A percentile compares a stretch with the other conserved stretches of the same genome.
Conservation (phyloP, 352 stramenopile species). For the Phytophthora litchii region DNA sequence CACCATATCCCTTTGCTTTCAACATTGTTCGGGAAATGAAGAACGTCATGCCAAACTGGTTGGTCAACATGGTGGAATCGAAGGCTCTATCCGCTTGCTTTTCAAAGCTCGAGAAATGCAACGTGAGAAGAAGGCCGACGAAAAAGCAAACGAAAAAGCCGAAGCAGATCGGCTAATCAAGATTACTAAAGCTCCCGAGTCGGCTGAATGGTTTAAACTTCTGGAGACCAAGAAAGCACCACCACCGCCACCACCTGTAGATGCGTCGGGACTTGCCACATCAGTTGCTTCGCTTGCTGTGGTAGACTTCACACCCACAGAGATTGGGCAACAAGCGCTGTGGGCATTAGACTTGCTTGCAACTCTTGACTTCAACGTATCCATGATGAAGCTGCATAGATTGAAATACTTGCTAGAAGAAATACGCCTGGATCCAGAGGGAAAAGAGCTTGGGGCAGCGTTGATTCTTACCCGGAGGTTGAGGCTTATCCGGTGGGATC, state of each 20-base stretch:
- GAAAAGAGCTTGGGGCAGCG: constrained; percentile 51
- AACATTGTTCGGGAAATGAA: constrained; percentile 13
- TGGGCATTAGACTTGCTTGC: constrained; percentile 77
- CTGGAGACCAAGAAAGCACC: constrained; percentile 38
- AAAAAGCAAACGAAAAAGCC: constrained; percentile 46
- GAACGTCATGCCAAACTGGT: constrained; percentile 67
- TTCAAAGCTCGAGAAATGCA: constrained; percentile 68
- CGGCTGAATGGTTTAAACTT: constrained; percentile 44
- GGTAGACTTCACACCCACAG: constrained; percentile 68
- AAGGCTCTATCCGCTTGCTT: constrained; percentile 65
- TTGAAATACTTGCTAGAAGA: constrained; percentile 80
- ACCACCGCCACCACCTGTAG: constrained; percentile 31
- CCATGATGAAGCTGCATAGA: constrained; percentile 71
- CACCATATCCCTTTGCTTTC: constrained; percentile 6
- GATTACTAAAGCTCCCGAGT: constrained; percentile 29
- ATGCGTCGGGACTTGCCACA: constrained; percentile 33
- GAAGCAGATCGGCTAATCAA: constrained; percentile 37
- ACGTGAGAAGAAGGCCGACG: constrained; percentile 45
- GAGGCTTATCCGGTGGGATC: constrained; percentile 70
- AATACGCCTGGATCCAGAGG: constrained; percentile 67
- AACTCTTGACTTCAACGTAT: constrained; percentile 70
- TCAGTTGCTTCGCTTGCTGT: constrained; percentile 51
- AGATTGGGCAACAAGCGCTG: constrained; percentile 71
- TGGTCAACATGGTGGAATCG: constrained; percentile 58
- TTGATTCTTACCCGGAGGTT: constrained; percentile 70